Evolutionary conservation across 2,329 filamentous ascomycete genomes (phyloP).

Genomic region (Sordariomycetes sp.): DNA sequence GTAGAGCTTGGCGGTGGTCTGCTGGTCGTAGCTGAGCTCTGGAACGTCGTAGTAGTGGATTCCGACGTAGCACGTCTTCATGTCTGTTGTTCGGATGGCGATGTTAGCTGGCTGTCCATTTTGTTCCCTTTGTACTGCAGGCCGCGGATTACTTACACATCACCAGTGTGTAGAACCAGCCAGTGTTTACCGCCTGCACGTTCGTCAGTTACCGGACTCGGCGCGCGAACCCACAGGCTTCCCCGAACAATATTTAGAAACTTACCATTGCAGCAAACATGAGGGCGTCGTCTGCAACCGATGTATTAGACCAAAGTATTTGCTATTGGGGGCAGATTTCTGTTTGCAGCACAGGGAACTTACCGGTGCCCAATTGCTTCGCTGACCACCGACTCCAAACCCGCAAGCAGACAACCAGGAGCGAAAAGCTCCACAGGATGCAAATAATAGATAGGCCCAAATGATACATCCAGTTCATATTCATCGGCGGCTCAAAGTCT

Average conservation of each 20-base stretch:
- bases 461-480: constrained; percentile 10
- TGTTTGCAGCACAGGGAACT: background rate
- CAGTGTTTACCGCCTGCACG: constrained; percentile 7
- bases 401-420: constrained; percentile 6
- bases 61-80: constrained; percentile 9
- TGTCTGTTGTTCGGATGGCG: constrained; percentile 2
- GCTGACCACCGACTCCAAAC: constrained; percentile 8
- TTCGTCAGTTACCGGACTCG: background rate
- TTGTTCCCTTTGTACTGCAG: background rate
- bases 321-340: background rate
- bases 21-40: constrained; percentile 8
- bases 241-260: background rate
- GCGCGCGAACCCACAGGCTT: background rate
- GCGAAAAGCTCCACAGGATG: constrained; percentile 8
- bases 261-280: constrained; percentile 11
- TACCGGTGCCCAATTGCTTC: constrained; percentile 10
- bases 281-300: constrained; percentile 13
- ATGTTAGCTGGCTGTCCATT: background rate
- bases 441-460: constrained; percentile 9
- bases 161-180: constrained; percentile 10
- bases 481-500: constrained; percentile 7
- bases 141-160: constrained; percentile 12
- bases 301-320: constrained; percentile 1
- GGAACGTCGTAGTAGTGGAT: constrained; percentile 10
- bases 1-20: constrained; percentile 9